Evolutionary conservation across 805 yeast genomes (phyloP), one percentile per base, ranked within the genome.

Genomic region (Ogataea wickerhamii): DNA sequence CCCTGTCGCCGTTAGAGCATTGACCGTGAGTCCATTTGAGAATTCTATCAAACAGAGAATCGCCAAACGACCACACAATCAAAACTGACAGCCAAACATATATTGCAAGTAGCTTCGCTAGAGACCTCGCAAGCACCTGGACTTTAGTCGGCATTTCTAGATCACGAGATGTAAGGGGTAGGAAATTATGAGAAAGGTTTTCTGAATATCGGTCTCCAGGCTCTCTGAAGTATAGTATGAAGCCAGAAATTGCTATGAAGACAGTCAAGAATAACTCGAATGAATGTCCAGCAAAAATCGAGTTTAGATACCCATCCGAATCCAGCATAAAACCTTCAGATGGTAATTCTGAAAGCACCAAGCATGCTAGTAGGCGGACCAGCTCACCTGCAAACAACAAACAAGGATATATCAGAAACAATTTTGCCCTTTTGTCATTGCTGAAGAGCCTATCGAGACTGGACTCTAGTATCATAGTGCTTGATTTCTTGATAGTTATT

Each of bases 11-110:
- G 37, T 45, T 40, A 0, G 52, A 38, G 43, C 75, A 70, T 25
- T 54, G 51, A 1, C 74, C 75, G 0, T 73, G 73, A 0, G 69
- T 58, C 2, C 40, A 16, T n/a, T 56, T 44, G 35, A 63, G 58
- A 2, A 68, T 41, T 28, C 61, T 38, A 28, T 60, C 64, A 40
- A 47, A 61, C 3, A 62, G 14, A 2, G 66, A 56, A 28, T 60
- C 55, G 1, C 65, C 65, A 36, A 60, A 59, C 33, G 51, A 58
- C 66, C 65, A 60, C n/a, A 57, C 50, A 6, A 55, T 50, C 20
- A 57, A 25, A 0, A 47, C 5, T 2, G 32, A 35, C 2, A 61
- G 8, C 51, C 61, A 53, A 2, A 34, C 7, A 33, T 47, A 58
- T 1, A 58, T 29, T 2, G 42, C 6, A 1, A 34, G 18, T 11